phyloP scores from a whole-genome alignment of 345 rosid genomes.

The Citrus mangshanensis region DNA sequence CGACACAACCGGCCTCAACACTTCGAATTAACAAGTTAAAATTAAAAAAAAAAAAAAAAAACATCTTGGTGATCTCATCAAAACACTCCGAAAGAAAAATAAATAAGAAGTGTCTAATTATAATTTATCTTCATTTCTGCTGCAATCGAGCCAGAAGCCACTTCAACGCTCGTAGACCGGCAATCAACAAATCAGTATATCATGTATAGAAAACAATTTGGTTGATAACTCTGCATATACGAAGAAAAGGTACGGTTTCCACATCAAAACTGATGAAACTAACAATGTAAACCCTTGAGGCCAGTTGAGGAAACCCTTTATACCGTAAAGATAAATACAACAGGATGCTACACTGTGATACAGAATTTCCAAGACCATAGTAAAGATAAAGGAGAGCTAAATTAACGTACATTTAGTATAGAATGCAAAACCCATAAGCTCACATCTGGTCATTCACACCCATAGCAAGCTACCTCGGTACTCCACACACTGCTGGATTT shows the following conservation, averaged over 20 bases:
- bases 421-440: not conserved
- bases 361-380: not conserved
- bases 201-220: not conserved
- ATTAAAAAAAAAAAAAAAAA: no score
- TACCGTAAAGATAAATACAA: not conserved
- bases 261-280: not conserved
- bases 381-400: not conserved
- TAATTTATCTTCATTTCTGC: not conserved
- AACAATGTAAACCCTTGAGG: not conserved
- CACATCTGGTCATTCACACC: conserved; percentile 32
- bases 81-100: no score
- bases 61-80: no score
- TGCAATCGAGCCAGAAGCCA: not conserved
- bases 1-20: not conserved
- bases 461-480: conserved; percentile 50
- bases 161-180: not conserved
- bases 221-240: not conserved
- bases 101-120: no score
- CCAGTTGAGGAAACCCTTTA: not conserved
- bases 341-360: not conserved
- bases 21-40: no score
- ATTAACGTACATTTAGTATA: conserved; percentile 1
- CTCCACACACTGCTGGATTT: conserved; percentile 52
- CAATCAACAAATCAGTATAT: not conserved
- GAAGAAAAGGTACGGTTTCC: not conserved